Percentiles rank a stretch among this genome's conserved stretches.
phyloP scores from a whole-genome alignment of 345 rosid species.

The Camelina sativa region DNA sequence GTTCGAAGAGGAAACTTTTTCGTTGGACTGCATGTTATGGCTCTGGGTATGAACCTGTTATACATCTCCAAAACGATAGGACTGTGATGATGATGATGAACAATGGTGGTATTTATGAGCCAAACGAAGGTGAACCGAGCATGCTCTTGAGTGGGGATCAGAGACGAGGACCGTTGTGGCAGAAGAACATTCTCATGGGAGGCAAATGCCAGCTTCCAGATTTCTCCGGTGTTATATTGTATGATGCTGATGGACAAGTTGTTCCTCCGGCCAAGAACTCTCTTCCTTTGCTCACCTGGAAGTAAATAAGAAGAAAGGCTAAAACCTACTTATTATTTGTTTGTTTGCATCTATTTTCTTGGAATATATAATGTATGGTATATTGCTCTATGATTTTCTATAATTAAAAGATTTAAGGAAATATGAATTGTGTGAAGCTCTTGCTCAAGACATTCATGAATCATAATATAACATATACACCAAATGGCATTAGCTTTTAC shows the following conservation, averaged over 20 bases:
- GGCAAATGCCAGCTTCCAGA: slow-evolving; percentile 90
- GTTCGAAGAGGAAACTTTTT: slow-evolving; percentile 55
- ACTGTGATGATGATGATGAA: slow-evolving; percentile 40
- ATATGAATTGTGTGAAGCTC: neutral
- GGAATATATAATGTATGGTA: slow-evolving; percentile 9
- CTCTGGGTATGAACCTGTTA: slow-evolving; percentile 60
- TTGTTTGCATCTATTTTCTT: slow-evolving; percentile 30
- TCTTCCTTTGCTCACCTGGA: slow-evolving; percentile 70
- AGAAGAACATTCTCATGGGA: slow-evolving; percentile 92
- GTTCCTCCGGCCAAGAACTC: slow-evolving; percentile 58
- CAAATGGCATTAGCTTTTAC: slow-evolving; percentile 16
- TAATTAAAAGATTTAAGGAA: neutral
- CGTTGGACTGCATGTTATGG: slow-evolving; percentile 64
- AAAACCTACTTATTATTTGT: slow-evolving; percentile 5
- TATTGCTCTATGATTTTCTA: neutral
- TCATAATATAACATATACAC: neutral
- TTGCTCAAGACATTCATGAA: neutral
- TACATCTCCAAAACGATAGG: slow-evolving; percentile 53
- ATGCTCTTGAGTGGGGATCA: slow-evolving; percentile 50
- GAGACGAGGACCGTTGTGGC: slow-evolving; percentile 62
- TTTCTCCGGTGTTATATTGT: slow-evolving; percentile 85
- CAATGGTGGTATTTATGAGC: slow-evolving; percentile 30
- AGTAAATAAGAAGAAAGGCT: slow-evolving; percentile 44
- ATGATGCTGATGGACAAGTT: slow-evolving; percentile 66
- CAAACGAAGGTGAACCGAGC: slow-evolving; percentile 40